These are phyloP conservation scores for Cladophialophora immunda DNA, from an alignment of 2,329 filamentous ascomycete genomes.

Conservation along the genomic window DNA sequence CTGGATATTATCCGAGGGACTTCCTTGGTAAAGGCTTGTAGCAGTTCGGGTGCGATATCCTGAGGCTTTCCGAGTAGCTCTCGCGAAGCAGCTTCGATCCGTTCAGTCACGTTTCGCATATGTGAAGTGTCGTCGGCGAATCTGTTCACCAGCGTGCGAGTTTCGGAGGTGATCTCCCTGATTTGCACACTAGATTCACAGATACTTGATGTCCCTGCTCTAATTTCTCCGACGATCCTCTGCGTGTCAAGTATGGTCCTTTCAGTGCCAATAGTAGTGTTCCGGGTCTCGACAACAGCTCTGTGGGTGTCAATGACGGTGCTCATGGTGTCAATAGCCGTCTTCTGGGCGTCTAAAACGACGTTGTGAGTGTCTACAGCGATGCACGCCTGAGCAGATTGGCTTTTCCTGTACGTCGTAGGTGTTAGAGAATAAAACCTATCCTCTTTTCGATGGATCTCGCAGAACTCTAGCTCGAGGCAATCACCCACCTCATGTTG, in stretches of 20 bases:
- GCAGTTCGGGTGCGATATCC: not conserved
- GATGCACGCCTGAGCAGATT: not conserved
- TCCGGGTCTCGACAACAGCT: not conserved
- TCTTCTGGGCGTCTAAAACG: not conserved
- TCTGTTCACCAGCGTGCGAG: no score
- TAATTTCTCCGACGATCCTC: not conserved
- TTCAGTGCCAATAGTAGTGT: not conserved
- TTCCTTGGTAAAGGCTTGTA: not conserved
- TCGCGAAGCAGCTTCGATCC: not conserved
- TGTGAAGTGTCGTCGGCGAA: not conserved
- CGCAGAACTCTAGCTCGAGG: no score
- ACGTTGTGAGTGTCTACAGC: not conserved
- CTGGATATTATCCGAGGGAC: not conserved
- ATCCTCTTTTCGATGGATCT: no score
- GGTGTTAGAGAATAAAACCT: no score
- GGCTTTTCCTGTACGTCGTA: no score
- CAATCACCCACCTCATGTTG: no score
- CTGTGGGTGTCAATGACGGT: not conserved
- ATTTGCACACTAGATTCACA: not conserved
- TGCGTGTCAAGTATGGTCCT: not conserved
- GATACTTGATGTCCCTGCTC: not conserved
- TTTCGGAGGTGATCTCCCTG: not conserved
- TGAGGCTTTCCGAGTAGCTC: not conserved
- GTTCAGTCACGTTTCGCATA: not conserved
- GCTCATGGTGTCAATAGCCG: not conserved